Conservation (phyloP, 352 stramenopile genomes). For the Phytopythium delawarense region DNA sequence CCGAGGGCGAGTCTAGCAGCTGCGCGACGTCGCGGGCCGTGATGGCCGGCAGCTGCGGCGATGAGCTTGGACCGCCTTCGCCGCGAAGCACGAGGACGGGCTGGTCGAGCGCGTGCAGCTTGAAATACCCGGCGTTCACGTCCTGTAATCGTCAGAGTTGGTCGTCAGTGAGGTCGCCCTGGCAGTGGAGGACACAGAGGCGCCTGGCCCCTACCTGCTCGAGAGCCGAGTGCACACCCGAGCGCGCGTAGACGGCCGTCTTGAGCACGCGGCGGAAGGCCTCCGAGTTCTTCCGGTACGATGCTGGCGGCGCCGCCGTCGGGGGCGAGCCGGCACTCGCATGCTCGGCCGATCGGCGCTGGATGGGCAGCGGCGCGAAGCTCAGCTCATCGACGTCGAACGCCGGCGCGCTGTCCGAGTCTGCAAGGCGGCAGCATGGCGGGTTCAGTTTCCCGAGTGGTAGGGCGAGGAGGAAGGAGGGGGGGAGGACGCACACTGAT, state of each 20-base stretch:
- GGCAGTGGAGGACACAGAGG: not conserved
- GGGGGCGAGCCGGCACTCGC: conserved; percentile 8
- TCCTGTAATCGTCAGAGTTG: conserved; percentile 9
- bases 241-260: conserved; percentile 43
- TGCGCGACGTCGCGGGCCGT: conserved; percentile 21
- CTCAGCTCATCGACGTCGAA: conserved; percentile 18
- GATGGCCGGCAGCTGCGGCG: conserved; percentile 27
- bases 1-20: conserved; percentile 24
- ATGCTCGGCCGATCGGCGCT: conserved; percentile 25
- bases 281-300: conserved; percentile 44
- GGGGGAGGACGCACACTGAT: conserved; percentile 17
- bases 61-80: not conserved
- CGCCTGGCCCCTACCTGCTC: conserved; percentile 14
- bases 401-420: conserved; percentile 3
- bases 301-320: conserved; percentile 6
- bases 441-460: not conserved
- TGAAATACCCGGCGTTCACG: conserved; percentile 31
- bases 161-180: not conserved
- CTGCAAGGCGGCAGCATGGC: conserved; percentile 3
- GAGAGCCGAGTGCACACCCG: conserved; percentile 37
- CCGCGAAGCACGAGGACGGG: conserved; percentile 38
- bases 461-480: not conserved
- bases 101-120: conserved; percentile 35
- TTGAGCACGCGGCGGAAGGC: conserved; percentile 46
- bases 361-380: conserved; percentile 43